Evolutionary conservation across 805 yeast species (phyloP), one percentile per base, ranked within the genome.

Genomic region (Spathaspora arborariae): DNA sequence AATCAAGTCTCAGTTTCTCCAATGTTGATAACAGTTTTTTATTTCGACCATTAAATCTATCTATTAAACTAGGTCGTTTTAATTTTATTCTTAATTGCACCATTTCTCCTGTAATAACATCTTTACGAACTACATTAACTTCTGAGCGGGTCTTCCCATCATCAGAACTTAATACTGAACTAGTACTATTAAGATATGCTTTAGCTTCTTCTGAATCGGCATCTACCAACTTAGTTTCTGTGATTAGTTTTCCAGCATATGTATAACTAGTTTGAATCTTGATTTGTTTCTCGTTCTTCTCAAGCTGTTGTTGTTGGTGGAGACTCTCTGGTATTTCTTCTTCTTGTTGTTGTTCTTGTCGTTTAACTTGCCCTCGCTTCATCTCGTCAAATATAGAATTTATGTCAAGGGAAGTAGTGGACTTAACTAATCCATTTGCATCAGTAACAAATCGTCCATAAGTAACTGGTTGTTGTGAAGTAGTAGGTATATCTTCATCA

Each of bases 1-100:
- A 94, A 65, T 94, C 99, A 43, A 94, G 73, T 51, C 96, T 74
- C 1, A 96, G 87, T 65, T 94, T 94, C 62, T 94, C 98, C 52
- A 94, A 70, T 0, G 99, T 94, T 20, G 96, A 87, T 51, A 94
- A 73, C 35, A 30, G 35, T 15, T 30, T 30, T 61, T 89, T 92
- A 55, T 54, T 65, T 26, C 88, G 81, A 54, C 85, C 82, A 52
- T 84, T 80, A 33, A 90, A 90, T 47, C 84, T 88, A 60, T 87
- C 91, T 6, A 90, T 68, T 24, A 88, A 67, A 20, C 92, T 82
- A 2, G 87, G 84, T 52, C 96, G 74, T 59, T 87, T 89, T 42
- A 84, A 67, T 49, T 83, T 83, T 37, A 80, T 76, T 40, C 80
- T 60, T 21, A 81, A 64, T 49, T 70, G 74, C 7, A 64, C 55